Base-by-base conservation (phyloP, 23 red algal genomes). In the Cyanidioschyzon merolae region DNA sequence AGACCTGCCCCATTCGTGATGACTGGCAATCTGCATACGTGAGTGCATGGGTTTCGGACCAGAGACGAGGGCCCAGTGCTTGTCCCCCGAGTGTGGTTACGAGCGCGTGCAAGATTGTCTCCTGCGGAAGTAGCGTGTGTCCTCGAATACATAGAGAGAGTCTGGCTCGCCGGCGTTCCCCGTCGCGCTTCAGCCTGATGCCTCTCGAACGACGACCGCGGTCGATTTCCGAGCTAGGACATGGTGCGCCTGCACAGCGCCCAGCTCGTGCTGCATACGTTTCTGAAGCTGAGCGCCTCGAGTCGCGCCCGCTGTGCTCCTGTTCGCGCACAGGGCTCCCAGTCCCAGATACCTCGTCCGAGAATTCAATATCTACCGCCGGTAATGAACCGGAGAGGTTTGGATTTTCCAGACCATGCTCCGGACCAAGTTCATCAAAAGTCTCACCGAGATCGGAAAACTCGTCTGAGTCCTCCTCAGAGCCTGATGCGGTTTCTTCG, bases 21-120 rank as follows among this genome's bases (percentile, higher is more conserved):
- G 39, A 40, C 39, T 35, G 38, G 1, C 34, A 0, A 39, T 39
- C 71, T 7, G 15, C 29, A 50, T 95, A 95, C 0, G 68, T 59
- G 0, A 95, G 81, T 34, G 59, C 84, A 50, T 95, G 84, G 38
- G 88, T 86, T 50, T 95, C 80, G 36, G 40, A 68, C 90, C 90
- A 95, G n/a, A 95, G 78, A 17, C 78, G 67, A 45, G 80, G 74
- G 2, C 90, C 82, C 2, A 82, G 25, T 0, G 25, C 24, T 12
- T 54, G 37, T 0, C 21, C 25, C 2, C 79, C 59, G 21, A 50
- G 32, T 39, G 31, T 38, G 39, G 26, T 40, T 18, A 30, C 75
- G 1, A 95, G 84, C 3, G 85, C 90, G 50, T 79, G 82, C 32
- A 95, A 58, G 58, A 95, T 95, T 7, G 84, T 84, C 58, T 80